These are phyloP conservation scores for Tritrichomonas foetus DNA, from an alignment of 208 protist genomes.

Conservation along the genomic window DNA sequence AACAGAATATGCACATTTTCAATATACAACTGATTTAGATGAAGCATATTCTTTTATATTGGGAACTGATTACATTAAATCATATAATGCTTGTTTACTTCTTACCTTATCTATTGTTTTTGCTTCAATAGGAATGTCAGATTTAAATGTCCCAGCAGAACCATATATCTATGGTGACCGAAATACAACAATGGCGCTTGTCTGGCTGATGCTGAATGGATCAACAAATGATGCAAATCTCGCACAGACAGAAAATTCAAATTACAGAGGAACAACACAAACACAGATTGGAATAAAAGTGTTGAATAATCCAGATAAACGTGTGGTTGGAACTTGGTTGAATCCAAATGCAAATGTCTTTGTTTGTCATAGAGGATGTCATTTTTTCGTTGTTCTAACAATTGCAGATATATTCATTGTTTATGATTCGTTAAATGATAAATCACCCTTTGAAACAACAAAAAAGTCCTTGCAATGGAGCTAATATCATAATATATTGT, in stretches of 20 bases:
- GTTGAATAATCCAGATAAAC: neutral
- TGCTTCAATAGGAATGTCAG: neutral
- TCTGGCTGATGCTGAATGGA: neutral
- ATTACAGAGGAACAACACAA: neutral
- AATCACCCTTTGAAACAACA: too few species aligned
- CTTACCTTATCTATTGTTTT: neutral
- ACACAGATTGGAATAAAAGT: neutral
- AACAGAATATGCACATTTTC: neutral
- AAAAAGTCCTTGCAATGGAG: too few species aligned
- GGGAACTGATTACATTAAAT: neutral
- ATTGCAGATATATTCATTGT: too few species aligned
- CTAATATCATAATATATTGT: too few species aligned
- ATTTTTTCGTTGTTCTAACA: neutral
- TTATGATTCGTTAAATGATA: too few species aligned
- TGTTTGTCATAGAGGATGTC: neutral
- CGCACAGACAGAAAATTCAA: neutral
- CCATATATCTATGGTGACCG: neutral
- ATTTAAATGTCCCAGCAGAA: neutral
- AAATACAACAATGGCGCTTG: neutral
- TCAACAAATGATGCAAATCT: neutral
- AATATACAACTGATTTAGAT: neutral
- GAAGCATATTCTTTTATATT: neutral
- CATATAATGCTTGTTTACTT: neutral
- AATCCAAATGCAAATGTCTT: neutral
- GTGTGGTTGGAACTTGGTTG: neutral